phyloP scores from a whole-genome alignment of 192 early-diverging fungal species.

The Geranomyces michiganensis region DNA sequence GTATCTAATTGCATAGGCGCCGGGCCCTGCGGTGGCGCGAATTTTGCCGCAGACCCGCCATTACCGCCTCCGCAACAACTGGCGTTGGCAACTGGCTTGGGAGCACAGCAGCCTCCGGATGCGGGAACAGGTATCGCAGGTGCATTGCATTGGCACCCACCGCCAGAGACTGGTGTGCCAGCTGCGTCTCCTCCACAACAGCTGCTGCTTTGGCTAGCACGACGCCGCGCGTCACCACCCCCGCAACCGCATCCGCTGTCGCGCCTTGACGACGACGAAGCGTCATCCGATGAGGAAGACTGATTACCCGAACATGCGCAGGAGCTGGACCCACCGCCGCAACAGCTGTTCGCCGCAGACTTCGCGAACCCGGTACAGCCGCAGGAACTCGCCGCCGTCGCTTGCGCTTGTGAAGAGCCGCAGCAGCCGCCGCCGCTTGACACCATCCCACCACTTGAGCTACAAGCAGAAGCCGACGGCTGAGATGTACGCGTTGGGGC shows the following conservation, averaged over 20 bases:
- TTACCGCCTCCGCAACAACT: conserved; percentile 12
- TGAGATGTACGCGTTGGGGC: not conserved
- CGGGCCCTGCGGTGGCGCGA: not conserved
- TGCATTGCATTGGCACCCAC: conserved; percentile 10
- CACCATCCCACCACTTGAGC: not conserved
- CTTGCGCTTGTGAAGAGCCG: not conserved
- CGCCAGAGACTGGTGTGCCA: not conserved
- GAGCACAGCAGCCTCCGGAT: not conserved
- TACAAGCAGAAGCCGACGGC: not conserved
- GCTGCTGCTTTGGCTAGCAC: not conserved
- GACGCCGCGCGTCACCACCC: not conserved
- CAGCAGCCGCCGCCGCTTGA: not conserved
- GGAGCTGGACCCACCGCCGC: not conserved
- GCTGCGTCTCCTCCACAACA: not conserved
- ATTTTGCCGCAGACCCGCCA: not conserved
- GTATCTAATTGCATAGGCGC: not conserved
- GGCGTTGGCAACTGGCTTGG: not conserved
- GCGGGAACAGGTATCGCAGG: not conserved
- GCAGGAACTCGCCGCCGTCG: not conserved
- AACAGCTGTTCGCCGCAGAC: not conserved
- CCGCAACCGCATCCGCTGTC: conserved; percentile 10
- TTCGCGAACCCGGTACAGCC: not conserved
- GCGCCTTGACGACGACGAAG: not conserved
- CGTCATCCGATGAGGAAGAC: not conserved
- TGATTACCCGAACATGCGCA: not conserved